These are phyloP conservation scores for Ceriops zippeliana DNA, from an alignment of 345 rosid species.

Conservation along the genomic window DNA sequence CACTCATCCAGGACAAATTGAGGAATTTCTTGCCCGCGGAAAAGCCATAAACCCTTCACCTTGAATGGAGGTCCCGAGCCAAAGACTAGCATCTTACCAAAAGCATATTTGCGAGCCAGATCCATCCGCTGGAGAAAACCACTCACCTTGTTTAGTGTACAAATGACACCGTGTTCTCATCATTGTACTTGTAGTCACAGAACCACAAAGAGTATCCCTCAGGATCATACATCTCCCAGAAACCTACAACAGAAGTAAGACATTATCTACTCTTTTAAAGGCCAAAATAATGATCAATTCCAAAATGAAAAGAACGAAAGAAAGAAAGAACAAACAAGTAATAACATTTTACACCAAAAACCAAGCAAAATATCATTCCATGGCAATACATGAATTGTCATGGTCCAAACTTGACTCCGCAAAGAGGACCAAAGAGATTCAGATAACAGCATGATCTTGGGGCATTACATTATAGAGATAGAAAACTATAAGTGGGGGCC, in stretches of 20 bases:
- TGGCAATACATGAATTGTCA: not conserved
- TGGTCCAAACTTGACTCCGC: no score
- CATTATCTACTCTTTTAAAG: not conserved
- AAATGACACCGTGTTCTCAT: slow-evolving; percentile 83
- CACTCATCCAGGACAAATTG: slow-evolving; percentile 83
- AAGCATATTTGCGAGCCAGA: slow-evolving; percentile 86
- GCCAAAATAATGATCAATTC: not conserved
- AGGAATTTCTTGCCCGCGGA: slow-evolving; percentile 89
- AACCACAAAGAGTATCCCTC: slow-evolving; percentile 99
- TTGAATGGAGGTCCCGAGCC: slow-evolving; percentile 80
- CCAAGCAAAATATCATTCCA: not conserved
- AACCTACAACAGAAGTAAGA: slow-evolving; percentile 39
- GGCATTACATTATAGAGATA: no score
- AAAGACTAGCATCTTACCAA: slow-evolving; percentile 91
- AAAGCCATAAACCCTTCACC: slow-evolving; percentile 94
- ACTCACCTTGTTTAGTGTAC: slow-evolving; percentile 93
- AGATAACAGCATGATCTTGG: no score
- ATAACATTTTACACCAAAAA: not conserved
- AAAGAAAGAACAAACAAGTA: slow-evolving; percentile 3
- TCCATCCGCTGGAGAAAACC: slow-evolving; percentile 99
- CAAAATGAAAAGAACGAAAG: not conserved
- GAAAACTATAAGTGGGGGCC: no score
- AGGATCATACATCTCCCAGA: slow-evolving; percentile 99
- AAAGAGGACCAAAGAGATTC: no score
- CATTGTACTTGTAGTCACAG: slow-evolving; percentile 95